Base-by-base conservation (phyloP, 2,329 filamentous ascomycete genomes). In the Aspergillus aculeatinus region DNA sequence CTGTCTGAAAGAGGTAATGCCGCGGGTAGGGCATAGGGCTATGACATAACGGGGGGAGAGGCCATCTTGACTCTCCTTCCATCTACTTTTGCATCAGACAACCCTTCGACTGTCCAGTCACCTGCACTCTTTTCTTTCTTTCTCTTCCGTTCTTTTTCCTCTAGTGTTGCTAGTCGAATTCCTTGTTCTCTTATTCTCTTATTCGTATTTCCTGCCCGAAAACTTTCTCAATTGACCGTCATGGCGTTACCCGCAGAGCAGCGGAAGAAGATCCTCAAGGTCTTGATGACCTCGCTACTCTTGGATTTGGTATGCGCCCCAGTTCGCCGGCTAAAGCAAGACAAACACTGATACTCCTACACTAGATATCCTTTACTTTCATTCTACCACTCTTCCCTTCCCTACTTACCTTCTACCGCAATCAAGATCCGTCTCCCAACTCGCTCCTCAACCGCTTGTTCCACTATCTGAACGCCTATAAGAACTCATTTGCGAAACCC, bases 341-440 rank as follows among this genome's bases (percentile, higher is more conserved):
- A 29, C 25, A 21, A n/a, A 27, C 12, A 50, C 49, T 60, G 58
- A 60, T n/a, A 51, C 16, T 42, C 27, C n/a, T 12, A 33, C 39
- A 29, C 57, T 67, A 97, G 94, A 91, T 98, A 71, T 97, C 94
- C 58, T 99, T 99, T 76, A 99, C 95, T 31, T 97, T 99, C 74
- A 98, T 98, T 73, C 88, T 99, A 9, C 95, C 95, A 0, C 86
- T 99, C 39, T 99, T 98, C 74, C 95, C 93, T 7, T 93, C 92
- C 60, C 89, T 99, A 49, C 89, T 98, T 77, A 90, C 96, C 70
- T 98, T 97, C 84, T 99, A 98, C 81, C 91, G 92, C 78, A 88
- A 91, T 73, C 87, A 88, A 77, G 93, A 97, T 58, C 76, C 79
- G 65, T 73, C 79, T 39, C 79, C 83, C 3, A 76, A 80, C 60